Evolutionary conservation across 768 basidiomycete genomes (phyloP), one percentile per base, ranked within the genome.

Genomic region (Clathrus columnatus): DNA sequence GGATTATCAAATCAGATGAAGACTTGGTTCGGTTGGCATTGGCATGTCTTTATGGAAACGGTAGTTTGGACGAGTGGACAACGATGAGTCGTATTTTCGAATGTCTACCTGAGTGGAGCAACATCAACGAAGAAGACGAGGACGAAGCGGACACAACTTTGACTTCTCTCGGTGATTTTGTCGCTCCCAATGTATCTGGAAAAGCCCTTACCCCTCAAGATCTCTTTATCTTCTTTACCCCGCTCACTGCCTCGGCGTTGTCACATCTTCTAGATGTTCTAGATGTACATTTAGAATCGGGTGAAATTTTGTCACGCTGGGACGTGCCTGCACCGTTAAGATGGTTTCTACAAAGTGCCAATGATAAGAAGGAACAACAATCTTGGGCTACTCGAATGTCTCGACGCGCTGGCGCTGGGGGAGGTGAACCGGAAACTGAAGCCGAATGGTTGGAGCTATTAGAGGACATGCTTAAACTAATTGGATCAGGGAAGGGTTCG

Each of bases 61-160:
- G 82, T 57, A 78, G 78, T 54, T 69, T 84, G 29, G 74, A 81
- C 56, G 77, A 84, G 60, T 95, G 90, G 91, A 64, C 81, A 0
- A 83, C 74, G 4, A 97, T 96, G 93, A 90, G 86, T 60, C 73
- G 75, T 28, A 89, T 99, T 50, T 97, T 99, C 67, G 95, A 99
- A 66, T 99, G 94, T 65, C 75, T 98, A 28, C 95, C 95, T 0
- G 95, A 85, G 2, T 96, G 94, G 91, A 20, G 24, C 29, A 84
- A 83, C 55, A 72, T 83, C 43, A 58, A 69, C 7, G 80, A 84
- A 47, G 75, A 77, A 42, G 78, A 87, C 56, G 80, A 75, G 48
- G 91, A 91, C 57, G 82, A 82, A 50, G 84, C 82, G n/a, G 84
- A 92, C 51, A 85, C 85, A 5, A 94, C 91, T 0, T 74, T 95